Conservation (phyloP, 352 stramenopile species). For the Phytophthora macrochlamydospora region DNA sequence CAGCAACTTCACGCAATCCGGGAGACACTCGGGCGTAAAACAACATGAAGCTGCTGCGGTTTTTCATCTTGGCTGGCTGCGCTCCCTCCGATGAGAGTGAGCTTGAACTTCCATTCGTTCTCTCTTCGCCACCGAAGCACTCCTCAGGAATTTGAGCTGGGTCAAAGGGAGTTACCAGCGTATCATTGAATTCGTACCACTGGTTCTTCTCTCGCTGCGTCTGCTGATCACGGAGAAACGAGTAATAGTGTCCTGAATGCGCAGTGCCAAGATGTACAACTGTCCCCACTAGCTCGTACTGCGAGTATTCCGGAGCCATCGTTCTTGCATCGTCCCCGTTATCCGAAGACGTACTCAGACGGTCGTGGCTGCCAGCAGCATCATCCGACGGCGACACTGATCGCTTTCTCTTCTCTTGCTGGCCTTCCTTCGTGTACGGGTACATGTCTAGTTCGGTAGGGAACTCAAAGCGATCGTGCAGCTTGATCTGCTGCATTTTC, state of each 20-base stretch:
- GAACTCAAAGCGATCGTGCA: constrained; percentile 95
- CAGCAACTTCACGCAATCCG: constrained; percentile 32
- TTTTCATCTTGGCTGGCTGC: constrained; percentile 64
- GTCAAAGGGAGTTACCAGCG: constrained; percentile 80
- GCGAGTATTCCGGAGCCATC: constrained; percentile 77
- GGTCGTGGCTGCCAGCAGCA: constrained; percentile 21
- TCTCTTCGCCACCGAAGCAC: constrained; percentile 70
- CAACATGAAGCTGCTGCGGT: constrained; percentile 88
- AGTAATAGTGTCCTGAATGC: constrained; percentile 92
- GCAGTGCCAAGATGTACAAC: constrained; percentile 90
- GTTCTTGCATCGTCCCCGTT: constrained; percentile 25
- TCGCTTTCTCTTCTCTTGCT: constrained; percentile 63
- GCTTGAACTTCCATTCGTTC: constrained; percentile 12
- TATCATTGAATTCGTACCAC: constrained; percentile 92
- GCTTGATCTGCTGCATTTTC: constrained; percentile 93
- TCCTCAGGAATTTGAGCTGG: constrained; percentile 68
- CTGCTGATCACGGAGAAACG: constrained; percentile 80
- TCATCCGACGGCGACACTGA: constrained; percentile 28
- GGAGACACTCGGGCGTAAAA: constrained; percentile 75
- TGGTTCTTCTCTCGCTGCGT: constrained; percentile 26
- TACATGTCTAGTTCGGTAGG: constrained; percentile 90
- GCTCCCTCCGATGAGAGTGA: constrained; percentile 23
- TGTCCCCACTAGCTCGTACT: constrained; percentile 88
- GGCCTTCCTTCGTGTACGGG: constrained; percentile 88
- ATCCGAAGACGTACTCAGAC: constrained; percentile 34